A percentile compares a stretch with the other conserved stretches of the same genome.
phyloP scores from a whole-genome alignment of 768 basidiomycete genomes.

The Cyathus striatus region DNA sequence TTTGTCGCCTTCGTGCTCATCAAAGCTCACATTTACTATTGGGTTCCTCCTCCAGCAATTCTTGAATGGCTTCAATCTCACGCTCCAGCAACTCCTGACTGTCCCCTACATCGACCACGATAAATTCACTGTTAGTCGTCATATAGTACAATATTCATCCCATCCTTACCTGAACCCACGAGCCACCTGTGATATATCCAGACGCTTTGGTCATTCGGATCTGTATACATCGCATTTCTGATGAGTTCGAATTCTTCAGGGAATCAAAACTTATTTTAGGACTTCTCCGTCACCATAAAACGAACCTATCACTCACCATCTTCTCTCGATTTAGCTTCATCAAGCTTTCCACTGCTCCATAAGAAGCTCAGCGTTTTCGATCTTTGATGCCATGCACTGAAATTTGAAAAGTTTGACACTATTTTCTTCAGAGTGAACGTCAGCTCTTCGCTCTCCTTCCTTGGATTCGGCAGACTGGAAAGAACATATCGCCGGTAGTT shows the following conservation, averaged over 20 bases:
- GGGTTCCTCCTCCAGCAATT: slow-evolving; percentile 82
- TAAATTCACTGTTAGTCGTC: not conserved
- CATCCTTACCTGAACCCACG: slow-evolving; percentile 62
- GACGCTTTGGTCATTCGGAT: slow-evolving; percentile 92
- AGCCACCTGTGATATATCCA: slow-evolving; percentile 99
- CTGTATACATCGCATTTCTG: slow-evolving; percentile 92
- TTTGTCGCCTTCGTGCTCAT: not conserved
- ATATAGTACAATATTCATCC: not conserved
- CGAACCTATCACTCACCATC: slow-evolving; percentile 47
- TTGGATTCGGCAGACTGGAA: slow-evolving; percentile 55
- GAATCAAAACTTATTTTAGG: not conserved
- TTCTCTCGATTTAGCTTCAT: slow-evolving; percentile 53
- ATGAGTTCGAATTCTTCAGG: slow-evolving; percentile 85
- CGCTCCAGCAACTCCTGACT: slow-evolving; percentile 53
- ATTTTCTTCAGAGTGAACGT: slow-evolving; percentile 88
- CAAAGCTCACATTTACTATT: slow-evolving; percentile 76
- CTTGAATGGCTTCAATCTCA: slow-evolving; percentile 77
- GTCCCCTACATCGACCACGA: slow-evolving; percentile 39
- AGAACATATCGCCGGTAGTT: slow-evolving; percentile 87
- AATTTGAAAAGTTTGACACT: slow-evolving; percentile 91
- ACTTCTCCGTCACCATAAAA: not conserved
- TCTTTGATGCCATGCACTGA: slow-evolving; percentile 98
- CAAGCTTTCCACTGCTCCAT: slow-evolving; percentile 55
- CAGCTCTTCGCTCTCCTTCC: slow-evolving; percentile 63
- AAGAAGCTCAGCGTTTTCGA: slow-evolving; percentile 71